Percentiles rank a stretch among this genome's conserved stretches.
These are phyloP conservation scores for Naganishia albida DNA, from an alignment of 1,284 basidiomycete genomes.

Conservation along the genomic window DNA sequence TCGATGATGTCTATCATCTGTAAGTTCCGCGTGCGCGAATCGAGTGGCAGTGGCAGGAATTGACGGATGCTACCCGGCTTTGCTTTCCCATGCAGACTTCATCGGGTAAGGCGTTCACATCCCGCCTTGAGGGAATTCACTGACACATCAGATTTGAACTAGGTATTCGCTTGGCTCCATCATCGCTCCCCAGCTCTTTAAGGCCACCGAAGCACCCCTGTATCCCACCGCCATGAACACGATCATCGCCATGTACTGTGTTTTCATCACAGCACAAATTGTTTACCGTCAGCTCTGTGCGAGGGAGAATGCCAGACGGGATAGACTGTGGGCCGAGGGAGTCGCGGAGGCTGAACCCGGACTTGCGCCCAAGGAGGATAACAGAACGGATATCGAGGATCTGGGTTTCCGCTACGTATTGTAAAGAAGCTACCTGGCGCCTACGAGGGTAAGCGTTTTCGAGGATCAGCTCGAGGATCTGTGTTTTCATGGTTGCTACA, in stretches of 20 bases:
- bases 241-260: slow-evolving; percentile 23
- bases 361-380: slow-evolving; percentile 10
- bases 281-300: slow-evolving; percentile 19
- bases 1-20: slow-evolving; percentile 21
- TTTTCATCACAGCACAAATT: slow-evolving; percentile 14
- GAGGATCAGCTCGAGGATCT: too few species aligned
- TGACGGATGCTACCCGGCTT: neutral
- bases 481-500: neutral
- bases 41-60: neutral
- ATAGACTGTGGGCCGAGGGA: slow-evolving; percentile 7
- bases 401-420: slow-evolving; percentile 10
- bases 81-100: neutral
- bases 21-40: neutral
- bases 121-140: too few species aligned
- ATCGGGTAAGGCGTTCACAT: slow-evolving; percentile 3
- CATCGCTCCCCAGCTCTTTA: slow-evolving; percentile 3
- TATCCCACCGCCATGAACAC: slow-evolving; percentile 17
- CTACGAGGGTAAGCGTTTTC: too few species aligned
- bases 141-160: too few species aligned
- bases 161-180: slow-evolving; percentile 1
- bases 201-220: neutral
- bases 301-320: slow-evolving; percentile 14
- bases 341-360: slow-evolving; percentile 7
- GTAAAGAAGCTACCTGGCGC: neutral
- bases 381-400: slow-evolving; percentile 12